These are phyloP conservation scores for Fusarium sambucinum DNA, from an alignment of 2,329 filamentous ascomycete species.

Conservation along the genomic window DNA sequence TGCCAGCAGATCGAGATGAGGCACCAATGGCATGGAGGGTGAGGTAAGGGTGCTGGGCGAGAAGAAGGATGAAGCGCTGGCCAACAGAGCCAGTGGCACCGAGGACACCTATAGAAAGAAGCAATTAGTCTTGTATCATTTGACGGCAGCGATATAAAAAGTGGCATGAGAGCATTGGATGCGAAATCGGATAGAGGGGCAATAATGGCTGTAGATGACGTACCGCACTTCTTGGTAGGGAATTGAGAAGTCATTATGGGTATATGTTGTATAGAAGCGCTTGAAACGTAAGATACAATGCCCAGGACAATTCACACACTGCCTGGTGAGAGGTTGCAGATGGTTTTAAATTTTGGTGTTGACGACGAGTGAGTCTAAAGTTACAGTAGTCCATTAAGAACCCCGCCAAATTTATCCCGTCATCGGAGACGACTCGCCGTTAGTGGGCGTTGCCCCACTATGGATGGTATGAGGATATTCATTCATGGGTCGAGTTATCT, in stretches of 20 bases:
- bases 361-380: conserved; percentile 38
- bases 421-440: conserved; percentile 49
- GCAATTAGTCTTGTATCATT: conserved; percentile 21
- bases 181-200: conserved; percentile 22
- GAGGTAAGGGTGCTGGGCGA: conserved; percentile 88
- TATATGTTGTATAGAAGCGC: background rate
- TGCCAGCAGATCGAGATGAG: conserved; percentile 88
- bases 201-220: conserved; percentile 42
- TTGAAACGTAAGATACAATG: background rate
- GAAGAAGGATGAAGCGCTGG: conserved; percentile 93
- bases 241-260: conserved; percentile 57
- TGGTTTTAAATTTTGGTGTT: conserved; percentile 38
- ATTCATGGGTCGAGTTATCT: conserved; percentile 26
- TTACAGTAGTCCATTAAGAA: conserved; percentile 23
- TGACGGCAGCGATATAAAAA: background rate
- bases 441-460: conserved; percentile 17
- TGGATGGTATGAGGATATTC: conserved; percentile 30
- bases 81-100: conserved; percentile 95
- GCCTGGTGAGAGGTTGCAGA: conserved; percentile 8
- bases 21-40: conserved; percentile 90
- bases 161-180: conserved; percentile 9
- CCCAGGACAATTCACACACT: background rate
- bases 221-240: conserved; percentile 71
- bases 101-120: conserved; percentile 71
- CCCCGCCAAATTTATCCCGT: conserved; percentile 51